A percentile compares a stretch with the other conserved stretches of the same genome.
Evolutionary conservation across 768 basidiomycete species (phyloP).

Genomic region (Fibroporia radiculosa): DNA sequence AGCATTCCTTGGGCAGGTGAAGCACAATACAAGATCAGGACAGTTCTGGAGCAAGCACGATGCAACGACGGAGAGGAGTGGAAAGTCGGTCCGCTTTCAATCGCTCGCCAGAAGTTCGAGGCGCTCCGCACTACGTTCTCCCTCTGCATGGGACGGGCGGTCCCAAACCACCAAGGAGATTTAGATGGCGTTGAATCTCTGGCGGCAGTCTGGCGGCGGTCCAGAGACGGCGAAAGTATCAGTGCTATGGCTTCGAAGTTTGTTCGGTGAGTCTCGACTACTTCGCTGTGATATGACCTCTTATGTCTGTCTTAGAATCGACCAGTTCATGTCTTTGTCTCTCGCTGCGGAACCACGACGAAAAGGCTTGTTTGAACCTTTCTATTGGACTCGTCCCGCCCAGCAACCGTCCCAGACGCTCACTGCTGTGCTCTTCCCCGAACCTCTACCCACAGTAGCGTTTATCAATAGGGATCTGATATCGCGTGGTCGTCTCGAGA

Average conservation of each 20-base stretch:
- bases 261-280: constrained; percentile 41
- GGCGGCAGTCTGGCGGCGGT: constrained; percentile 51
- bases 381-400: constrained; percentile 55
- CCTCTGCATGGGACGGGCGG: constrained; percentile 39
- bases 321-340: constrained; percentile 75
- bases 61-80: constrained; percentile 39
- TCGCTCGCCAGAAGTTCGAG: constrained; percentile 44
- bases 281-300: neutral
- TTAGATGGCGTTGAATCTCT: constrained; percentile 37
- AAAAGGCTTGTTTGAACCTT: constrained; percentile 70
- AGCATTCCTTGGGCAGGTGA: constrained; percentile 69
- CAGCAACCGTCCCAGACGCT: constrained; percentile 38
- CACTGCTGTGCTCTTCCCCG: constrained; percentile 67
- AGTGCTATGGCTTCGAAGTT: constrained; percentile 47
- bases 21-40: constrained; percentile 35
- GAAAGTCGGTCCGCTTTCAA: constrained; percentile 31
- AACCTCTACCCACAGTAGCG: constrained; percentile 58
- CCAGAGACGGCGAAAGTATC: constrained; percentile 28
- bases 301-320: constrained; percentile 36
- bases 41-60: constrained; percentile 39
- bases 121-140: constrained; percentile 40
- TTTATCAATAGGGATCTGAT: constrained; percentile 63
- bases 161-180: constrained; percentile 19
- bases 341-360: constrained; percentile 66
- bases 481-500: constrained; percentile 62